phyloP scores from a whole-genome alignment of 345 rosid species.

The Ceriops decandra region DNA sequence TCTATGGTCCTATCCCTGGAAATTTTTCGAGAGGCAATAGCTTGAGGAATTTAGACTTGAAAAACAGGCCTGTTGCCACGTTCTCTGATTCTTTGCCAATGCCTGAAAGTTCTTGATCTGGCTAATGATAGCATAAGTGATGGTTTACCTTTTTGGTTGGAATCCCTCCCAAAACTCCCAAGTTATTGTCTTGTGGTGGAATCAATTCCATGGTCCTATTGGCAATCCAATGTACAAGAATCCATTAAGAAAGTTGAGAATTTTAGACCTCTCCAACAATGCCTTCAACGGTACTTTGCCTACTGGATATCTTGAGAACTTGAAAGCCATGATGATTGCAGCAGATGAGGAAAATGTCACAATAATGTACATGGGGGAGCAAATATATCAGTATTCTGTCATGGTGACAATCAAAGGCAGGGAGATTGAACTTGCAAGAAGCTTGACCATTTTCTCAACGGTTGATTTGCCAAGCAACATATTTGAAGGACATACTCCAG shows the following conservation, averaged over 20 bases:
- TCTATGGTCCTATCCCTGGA: no score
- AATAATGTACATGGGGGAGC: neutral
- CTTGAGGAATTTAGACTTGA: no score
- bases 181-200: constrained; percentile 24
- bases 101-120: no score
- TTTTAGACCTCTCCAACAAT: constrained; percentile 29
- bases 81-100: no score
- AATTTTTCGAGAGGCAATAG: no score
- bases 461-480: constrained; percentile 29
- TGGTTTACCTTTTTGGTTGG: constrained; percentile 20
- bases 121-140: no score
- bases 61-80: no score
- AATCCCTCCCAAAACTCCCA: constrained; percentile 17
- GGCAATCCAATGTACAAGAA: fast-evolving
- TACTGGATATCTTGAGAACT: neutral
- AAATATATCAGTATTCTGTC: constrained; percentile 1
- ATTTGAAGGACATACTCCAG: constrained; percentile 22
- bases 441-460: neutral
- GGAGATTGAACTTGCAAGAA: neutral
- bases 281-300: constrained; percentile 29
- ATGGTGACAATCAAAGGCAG: constrained; percentile 12
- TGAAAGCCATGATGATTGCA: constrained; percentile 1
- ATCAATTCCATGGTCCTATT: constrained; percentile 21
- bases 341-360: neutral
- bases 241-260: constrained; percentile 18